Conservation (phyloP, 1,284 basidiomycete species). For the Ustilago sp. region DNA sequence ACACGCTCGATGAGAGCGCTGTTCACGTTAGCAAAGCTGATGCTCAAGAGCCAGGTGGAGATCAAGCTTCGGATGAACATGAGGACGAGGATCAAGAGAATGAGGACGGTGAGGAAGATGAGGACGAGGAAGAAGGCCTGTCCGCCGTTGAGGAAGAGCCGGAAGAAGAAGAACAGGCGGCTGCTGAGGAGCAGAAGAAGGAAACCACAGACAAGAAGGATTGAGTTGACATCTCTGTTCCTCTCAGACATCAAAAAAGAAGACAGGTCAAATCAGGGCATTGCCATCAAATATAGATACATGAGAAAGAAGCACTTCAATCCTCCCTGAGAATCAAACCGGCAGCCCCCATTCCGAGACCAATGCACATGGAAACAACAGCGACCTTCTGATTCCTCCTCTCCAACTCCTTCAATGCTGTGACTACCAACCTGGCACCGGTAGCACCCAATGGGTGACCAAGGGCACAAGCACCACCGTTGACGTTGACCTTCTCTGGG, state of each 20-base stretch:
- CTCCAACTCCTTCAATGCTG: conserved; percentile 83
- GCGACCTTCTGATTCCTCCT: conserved; percentile 83
- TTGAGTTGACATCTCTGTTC: background rate
- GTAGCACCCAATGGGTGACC: conserved; percentile 90
- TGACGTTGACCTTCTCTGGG: conserved; percentile 76
- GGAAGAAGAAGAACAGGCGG: conserved; percentile 31
- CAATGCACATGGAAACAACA: conserved; percentile 86
- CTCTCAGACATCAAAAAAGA: background rate
- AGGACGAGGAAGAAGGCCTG: conserved; percentile 49
- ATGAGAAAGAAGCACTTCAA: conserved; percentile 4
- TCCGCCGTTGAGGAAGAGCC: conserved; percentile 51
- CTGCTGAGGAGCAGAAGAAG: conserved; percentile 12
- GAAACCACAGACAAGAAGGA: background rate
- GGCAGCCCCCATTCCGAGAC: conserved; percentile 83
- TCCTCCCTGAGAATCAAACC: conserved; percentile 77
- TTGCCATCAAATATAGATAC: conserved; percentile 1
- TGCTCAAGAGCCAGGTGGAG: conserved; percentile 51
- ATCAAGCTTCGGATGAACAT: conserved; percentile 14
- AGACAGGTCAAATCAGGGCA: background rate
- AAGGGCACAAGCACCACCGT: conserved; percentile 89
- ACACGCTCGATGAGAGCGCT: conserved; percentile 9
- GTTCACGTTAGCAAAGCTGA: conserved; percentile 28
- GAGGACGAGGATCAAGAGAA: conserved; percentile 75
- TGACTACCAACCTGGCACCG: conserved; percentile 87
- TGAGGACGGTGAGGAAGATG: conserved; percentile 72